These are phyloP conservation scores for Urostyla sp. DNA, from an alignment of 73 alveolate genomes.

Conservation along the genomic window DNA sequence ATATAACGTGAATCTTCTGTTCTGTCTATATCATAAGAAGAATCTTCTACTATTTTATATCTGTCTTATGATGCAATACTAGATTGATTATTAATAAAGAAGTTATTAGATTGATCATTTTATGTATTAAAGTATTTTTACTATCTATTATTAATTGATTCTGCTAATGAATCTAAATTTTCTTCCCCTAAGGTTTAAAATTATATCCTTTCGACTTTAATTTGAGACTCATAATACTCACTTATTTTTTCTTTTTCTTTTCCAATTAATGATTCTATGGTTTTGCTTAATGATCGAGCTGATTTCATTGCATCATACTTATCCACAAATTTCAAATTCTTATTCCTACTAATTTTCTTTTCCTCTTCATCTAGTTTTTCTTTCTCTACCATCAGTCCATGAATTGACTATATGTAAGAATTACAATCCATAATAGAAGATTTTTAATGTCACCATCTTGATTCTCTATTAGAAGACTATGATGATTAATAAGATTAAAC, in stretches of 20 bases:
- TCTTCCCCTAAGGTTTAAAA: background rate
- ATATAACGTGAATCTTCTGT: constrained; percentile 21
- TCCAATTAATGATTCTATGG: constrained; percentile 22
- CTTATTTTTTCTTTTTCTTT: constrained; percentile 21
- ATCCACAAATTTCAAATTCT: constrained; percentile 22
- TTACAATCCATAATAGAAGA: constrained; percentile 12
- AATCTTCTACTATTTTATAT: background rate
- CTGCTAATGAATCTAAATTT: background rate
- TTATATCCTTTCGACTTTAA: constrained; percentile 8
- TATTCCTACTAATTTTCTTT: constrained; percentile 2
- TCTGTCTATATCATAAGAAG: constrained; percentile 16
- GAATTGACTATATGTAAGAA: constrained; percentile 9
- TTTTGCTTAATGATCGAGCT: constrained; percentile 23
- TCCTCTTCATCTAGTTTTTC: constrained; percentile 32
- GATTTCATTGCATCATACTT: constrained; percentile 45
- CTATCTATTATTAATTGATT: background rate
- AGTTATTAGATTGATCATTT: background rate
- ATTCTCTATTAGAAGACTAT: background rate
- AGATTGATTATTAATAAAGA: background rate
- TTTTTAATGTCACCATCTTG: background rate
- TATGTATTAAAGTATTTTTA: background rate
- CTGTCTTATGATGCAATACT: background rate
- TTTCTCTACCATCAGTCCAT: constrained; percentile 30
- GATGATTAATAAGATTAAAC: no score
- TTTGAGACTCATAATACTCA: constrained; percentile 33